Evolutionary conservation across 1,139 yeast species (phyloP), one percentile per base, ranked within the genome.

Genomic region (Yamadazyma songkhlaensis): DNA sequence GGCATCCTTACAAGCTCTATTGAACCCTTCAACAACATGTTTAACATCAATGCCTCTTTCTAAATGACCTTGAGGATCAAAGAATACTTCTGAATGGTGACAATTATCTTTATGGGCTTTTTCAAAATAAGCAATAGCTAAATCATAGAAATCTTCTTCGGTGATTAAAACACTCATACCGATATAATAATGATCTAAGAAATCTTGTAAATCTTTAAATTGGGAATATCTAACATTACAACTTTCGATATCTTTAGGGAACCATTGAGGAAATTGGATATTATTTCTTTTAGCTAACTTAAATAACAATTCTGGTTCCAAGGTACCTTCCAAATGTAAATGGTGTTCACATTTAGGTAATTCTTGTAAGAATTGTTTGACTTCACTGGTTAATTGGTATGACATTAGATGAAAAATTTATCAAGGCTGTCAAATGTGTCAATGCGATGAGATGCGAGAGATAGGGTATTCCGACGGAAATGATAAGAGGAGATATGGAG

Each of bases 261-360:
- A 83, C 23, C 59, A 62, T 1, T 55, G 69, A 14, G 95, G 94
- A 29, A 85, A 62, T 9, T 55, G 41, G 39, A 84, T 70, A 31
- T 55, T 55, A 54, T 81, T 78, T 59, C 83, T 72, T 47, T 64
- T 51, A 2, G 92, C 88, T 39, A 85, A 64, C 41, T 78, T 74
- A 60, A 84, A 82, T 41, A 85, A 63, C 27, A 84, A 66, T 31
- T 74, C 74, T 9, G 94, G 94, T 47, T 82, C 87, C 40, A 85
- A 60, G 25, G 94, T 84, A 26, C 95, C 95, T 64, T 84, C 94
- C 37, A 84, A 59, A 58, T 84, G 94, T 39, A 84, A 77, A 53
- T 84, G 94, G 54, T 84, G 92, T 57, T 84, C 94, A 66, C 92
- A 84, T 58, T 84, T 84, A 39, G 94, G 92, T 33, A 84, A 64